Evolutionary conservation across 768 basidiomycete genomes (phyloP).

Genomic region (Boletus subparvulus): DNA sequence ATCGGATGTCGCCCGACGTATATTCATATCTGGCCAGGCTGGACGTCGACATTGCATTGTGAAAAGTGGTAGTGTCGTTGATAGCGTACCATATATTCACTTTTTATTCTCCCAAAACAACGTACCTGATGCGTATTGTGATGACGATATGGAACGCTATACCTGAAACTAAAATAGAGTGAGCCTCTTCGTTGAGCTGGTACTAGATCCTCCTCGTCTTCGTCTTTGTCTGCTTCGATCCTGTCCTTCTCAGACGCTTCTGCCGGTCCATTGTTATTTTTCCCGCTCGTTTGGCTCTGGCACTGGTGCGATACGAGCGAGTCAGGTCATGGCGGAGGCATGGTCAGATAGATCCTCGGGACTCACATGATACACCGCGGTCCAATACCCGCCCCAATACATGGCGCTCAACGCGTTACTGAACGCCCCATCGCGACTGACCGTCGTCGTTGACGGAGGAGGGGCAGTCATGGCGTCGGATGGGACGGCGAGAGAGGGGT

Average conservation of each 20-base stretch:
- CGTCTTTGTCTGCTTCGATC: slow-evolving; percentile 24
- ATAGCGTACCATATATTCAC: background rate
- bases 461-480: slow-evolving; percentile 27
- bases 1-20: slow-evolving; percentile 86
- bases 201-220: slow-evolving; percentile 28
- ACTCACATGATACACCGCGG: slow-evolving; percentile 76
- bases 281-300: slow-evolving; percentile 28
- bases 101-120: slow-evolving; percentile 5
- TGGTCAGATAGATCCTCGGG: background rate
- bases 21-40: slow-evolving; percentile 84
- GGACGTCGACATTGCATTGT: slow-evolving; percentile 84
- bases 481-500: slow-evolving; percentile 55
- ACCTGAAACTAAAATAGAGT: background rate
- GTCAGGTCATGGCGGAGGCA: background rate
- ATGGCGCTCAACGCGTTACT: slow-evolving; percentile 70
- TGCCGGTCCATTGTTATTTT: slow-evolving; percentile 21
- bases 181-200: slow-evolving; percentile 29
- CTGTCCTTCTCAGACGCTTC: slow-evolving; percentile 31
- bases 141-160: background rate
- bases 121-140: slow-evolving; percentile 16
- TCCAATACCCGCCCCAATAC: slow-evolving; percentile 91
- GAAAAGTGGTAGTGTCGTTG: slow-evolving; percentile 1
- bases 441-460: slow-evolving; percentile 37
- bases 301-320: slow-evolving; percentile 29
- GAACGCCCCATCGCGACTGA: slow-evolving; percentile 75